A percentile compares a stretch with the other conserved stretches of the same genome.
These are phyloP conservation scores for Kwoniella botswanensis DNA, from an alignment of 768 basidiomycete genomes.

Conservation along the genomic window DNA sequence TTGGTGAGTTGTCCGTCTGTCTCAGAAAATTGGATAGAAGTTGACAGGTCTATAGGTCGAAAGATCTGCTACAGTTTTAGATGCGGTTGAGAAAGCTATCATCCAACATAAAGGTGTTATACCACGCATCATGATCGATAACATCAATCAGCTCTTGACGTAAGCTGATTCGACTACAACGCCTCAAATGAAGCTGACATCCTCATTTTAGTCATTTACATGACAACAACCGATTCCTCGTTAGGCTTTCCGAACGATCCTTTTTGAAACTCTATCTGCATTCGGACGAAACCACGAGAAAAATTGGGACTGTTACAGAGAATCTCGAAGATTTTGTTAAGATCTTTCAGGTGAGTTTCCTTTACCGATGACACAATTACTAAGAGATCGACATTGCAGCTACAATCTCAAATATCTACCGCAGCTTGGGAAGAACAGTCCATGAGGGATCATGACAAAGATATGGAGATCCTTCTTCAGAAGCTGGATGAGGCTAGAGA, in stretches of 20 bases:
- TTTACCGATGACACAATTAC: conserved; percentile 40
- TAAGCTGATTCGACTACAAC: no score
- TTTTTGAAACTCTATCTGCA: conserved; percentile 80
- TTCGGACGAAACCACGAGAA: conserved; percentile 69
- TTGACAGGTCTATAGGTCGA: conserved; percentile 39
- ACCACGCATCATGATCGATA: conserved; percentile 29
- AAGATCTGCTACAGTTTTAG: conserved; percentile 38
- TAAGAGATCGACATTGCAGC: conserved; percentile 16
- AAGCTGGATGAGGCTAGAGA: conserved; percentile 68
- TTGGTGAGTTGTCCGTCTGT: conserved; percentile 25
- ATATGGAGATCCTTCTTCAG: conserved; percentile 66
- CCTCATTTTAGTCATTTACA: conserved; percentile 31
- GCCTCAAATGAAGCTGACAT: no score
- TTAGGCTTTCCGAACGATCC: conserved; percentile 68
- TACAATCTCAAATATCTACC: conserved; percentile 39
- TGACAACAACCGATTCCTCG: conserved; percentile 61
- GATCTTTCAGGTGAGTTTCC: conserved; percentile 64
- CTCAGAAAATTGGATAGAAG: background rate
- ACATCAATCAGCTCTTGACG: conserved; percentile 34
- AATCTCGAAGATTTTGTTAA: conserved; percentile 65
- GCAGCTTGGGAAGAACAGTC: conserved; percentile 60
- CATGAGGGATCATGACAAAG: conserved; percentile 63
- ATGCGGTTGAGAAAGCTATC: conserved; percentile 38
- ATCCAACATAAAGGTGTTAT: conserved; percentile 33
- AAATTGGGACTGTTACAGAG: conserved; percentile 65